Conservation (phyloP, 2,329 filamentous ascomycete species). For the Rachicladosporium sp. region DNA sequence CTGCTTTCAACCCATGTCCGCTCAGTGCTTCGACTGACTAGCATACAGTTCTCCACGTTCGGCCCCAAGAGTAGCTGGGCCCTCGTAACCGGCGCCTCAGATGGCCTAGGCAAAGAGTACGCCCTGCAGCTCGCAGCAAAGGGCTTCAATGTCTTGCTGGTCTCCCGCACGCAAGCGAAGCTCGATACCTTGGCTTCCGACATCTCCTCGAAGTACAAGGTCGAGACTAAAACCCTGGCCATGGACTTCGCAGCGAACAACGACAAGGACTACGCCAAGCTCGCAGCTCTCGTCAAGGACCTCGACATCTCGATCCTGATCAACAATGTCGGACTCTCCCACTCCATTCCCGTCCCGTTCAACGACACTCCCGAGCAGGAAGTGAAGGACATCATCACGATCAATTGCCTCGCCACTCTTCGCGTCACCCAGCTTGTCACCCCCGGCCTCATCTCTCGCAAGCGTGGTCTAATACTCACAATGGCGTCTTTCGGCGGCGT, state of each 20-base stretch:
- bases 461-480: conserved; percentile 79
- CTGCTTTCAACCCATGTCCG: no score
- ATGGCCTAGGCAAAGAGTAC: conserved; percentile 95
- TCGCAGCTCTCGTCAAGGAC: conserved; percentile 54
- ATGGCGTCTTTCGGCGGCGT: conserved; percentile 96
- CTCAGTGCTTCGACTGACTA: conserved; percentile 1
- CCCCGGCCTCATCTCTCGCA: conserved; percentile 72
- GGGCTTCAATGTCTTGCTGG: conserved; percentile 88
- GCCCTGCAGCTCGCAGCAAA: conserved; percentile 78
- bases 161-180: conserved; percentile 92
- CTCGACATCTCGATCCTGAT: conserved; percentile 73
- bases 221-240: conserved; percentile 65
- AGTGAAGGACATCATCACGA: conserved; percentile 78
- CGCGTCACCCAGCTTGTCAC: conserved; percentile 76
- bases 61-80: conserved; percentile 89
- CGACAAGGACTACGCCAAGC: conserved; percentile 64
- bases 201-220: conserved; percentile 56
- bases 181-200: conserved; percentile 65
- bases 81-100: conserved; percentile 85
- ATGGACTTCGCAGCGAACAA: conserved; percentile 85
- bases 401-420: conserved; percentile 88
- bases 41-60: conserved; percentile 66
- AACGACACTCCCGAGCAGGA: conserved; percentile 65
- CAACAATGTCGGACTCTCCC: conserved; percentile 95
- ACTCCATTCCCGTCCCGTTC: conserved; percentile 86